Conservation (phyloP, 441 rosid species). For the Kokia cookei region DNA sequence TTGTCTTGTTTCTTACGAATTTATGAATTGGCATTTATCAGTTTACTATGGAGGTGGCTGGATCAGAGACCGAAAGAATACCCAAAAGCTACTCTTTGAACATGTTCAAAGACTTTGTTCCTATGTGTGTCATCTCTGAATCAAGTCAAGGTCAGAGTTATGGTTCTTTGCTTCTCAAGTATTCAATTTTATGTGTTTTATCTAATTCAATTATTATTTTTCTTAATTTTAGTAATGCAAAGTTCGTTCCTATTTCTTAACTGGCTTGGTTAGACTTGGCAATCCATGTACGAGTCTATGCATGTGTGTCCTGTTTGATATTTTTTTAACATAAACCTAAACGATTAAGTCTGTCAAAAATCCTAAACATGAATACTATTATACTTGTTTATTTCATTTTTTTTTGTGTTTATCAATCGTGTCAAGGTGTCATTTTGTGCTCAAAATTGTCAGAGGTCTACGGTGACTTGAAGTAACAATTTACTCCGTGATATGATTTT, state of each 20-base stretch:
- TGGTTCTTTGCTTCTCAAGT: neutral
- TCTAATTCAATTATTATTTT: neutral
- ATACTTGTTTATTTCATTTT: neutral
- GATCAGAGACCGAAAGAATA: constrained; percentile 41
- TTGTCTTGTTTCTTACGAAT: constrained; percentile 7
- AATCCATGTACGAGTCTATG: too few species aligned
- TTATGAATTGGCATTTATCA: constrained; percentile 20
- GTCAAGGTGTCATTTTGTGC: neutral
- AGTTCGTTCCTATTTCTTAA: neutral
- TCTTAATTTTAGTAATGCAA: neutral
- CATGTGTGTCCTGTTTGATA: too few species aligned
- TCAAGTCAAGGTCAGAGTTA: constrained; percentile 52
- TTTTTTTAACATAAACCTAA: too few species aligned
- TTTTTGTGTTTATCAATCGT: neutral
- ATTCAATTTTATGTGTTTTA: neutral
- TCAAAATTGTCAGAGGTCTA: neutral
- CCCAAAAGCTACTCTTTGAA: constrained; percentile 75
- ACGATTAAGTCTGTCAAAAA: neutral
- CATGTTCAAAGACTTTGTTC: constrained; percentile 87
- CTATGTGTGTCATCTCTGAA: constrained; percentile 73
- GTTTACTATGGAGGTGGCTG: constrained; percentile 80
- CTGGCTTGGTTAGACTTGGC: neutral
- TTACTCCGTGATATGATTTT: neutral
- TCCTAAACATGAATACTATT: neutral
- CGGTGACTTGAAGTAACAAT: neutral